Base-by-base conservation (phyloP, 2,329 filamentous ascomycete species). In the Aspergillus sp. region DNA sequence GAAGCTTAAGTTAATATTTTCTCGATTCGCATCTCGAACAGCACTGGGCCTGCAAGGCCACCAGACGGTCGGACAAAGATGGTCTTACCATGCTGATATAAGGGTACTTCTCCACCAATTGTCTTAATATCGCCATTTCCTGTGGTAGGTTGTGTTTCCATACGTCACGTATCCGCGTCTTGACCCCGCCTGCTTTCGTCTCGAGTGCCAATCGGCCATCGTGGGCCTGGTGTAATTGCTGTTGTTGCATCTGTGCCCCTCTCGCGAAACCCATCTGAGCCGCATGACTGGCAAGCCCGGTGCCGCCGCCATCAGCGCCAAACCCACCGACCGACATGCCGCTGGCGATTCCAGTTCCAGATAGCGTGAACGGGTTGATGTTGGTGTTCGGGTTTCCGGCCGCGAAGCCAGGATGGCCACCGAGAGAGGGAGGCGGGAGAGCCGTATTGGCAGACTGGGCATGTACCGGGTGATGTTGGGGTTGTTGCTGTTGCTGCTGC, bases 81-180 rank as follows among this genome's bases (percentile, higher is more conserved):
- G 31, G 53, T 24, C 89, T 81, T 81, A 96, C 93, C 95, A 99
- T 98, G 69, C 93, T 94, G 77, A 99, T 94, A 74, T 96, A 98
- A 47, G 92, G 91, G 75, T 96, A 98, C 70, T 90, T 91, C 63
- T 96, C 90, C 64, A 98, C 87, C 69, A 98, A 80, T 60, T 90
- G 87, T 74, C 94, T 85, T 67, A 99, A 78, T 53, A 90, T 81
- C 9, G 87, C 89, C 89, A 99, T 95, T 80, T 99, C 95, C 72
- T 96, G 90, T 26, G 91, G 86, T 63, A 98, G 79, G 71, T 98
- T 98, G 68, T 92, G 87, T 74, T 90, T 90, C 95, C 95, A 99
- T 45, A 99, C 95, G 71, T 99, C 94, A 65, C 93, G 86, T 88
- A 98, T 98, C 74, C 92, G 85, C 63, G 88, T 86, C 71, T 92